Percentiles rank a stretch among this genome's conserved stretches.
Evolutionary conservation across 2,329 filamentous ascomycete genomes (phyloP).

Genomic region (Pseudogymnoascus pannorum): DNA sequence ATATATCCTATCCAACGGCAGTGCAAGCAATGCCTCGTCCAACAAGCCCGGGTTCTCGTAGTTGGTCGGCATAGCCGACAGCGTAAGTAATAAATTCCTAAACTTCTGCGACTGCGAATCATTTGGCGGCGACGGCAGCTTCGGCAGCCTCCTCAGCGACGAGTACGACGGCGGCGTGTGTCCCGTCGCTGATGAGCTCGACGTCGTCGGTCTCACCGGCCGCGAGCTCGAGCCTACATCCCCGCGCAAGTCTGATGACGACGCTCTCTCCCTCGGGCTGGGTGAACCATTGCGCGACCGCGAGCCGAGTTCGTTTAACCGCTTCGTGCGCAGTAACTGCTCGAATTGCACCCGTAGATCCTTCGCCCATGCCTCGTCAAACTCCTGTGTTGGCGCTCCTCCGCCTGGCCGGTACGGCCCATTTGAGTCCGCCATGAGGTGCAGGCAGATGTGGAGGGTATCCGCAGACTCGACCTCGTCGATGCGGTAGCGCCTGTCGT

Average conservation of each 20-base stretch:
- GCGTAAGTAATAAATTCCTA: conserved; percentile 71
- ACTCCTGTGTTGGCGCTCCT: conserved; percentile 17
- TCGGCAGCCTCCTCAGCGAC: conserved; percentile 56
- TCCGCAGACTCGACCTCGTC: conserved; percentile 13
- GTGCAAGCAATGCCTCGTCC: conserved; percentile 80
- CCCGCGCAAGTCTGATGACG: conserved; percentile 41
- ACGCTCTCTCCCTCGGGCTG: conserved; percentile 43
- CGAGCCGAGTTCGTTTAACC: conserved; percentile 73
- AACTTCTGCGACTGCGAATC: conserved; percentile 68
- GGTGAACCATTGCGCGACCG: conserved; percentile 53
- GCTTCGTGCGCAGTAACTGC: conserved; percentile 75
- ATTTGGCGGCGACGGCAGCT: conserved; percentile 67
- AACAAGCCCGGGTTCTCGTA: conserved; percentile 95
- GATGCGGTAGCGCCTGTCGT: conserved; percentile 5
- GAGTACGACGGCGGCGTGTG: conserved; percentile 51
- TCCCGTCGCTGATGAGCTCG: conserved; percentile 32
- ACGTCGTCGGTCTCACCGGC: conserved; percentile 37
- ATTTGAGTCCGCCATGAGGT: conserved; percentile 25
- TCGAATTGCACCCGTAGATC: conserved; percentile 81
- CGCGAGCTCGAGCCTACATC: conserved; percentile 31
- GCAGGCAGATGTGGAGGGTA: conserved; percentile 21
- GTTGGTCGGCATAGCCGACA: conserved; percentile 82
- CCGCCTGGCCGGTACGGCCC: conserved; percentile 12
- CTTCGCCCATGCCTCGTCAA: conserved; percentile 68
- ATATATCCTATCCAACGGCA: conserved; percentile 88